phyloP scores from a whole-genome alignment of 192 early-diverging fungal species.

The Coemansia sp. region DNA sequence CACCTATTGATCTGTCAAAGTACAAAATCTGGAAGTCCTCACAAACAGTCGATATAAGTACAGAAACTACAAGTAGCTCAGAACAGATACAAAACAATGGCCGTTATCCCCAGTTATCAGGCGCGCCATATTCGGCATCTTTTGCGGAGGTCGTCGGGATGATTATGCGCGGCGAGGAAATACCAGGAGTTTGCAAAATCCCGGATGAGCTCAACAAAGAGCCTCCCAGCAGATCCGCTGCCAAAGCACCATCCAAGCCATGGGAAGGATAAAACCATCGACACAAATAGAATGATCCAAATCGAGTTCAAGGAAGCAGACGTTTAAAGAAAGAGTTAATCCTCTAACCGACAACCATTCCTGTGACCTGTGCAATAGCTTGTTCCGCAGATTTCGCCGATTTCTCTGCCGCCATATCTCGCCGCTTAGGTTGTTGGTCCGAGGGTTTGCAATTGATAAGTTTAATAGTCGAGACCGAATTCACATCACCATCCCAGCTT shows the following conservation, averaged over 20 bases:
- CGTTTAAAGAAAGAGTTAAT: no score
- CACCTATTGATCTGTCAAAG: constrained; percentile 12
- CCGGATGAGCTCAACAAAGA: constrained; percentile 36
- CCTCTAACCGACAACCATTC: constrained; percentile 23
- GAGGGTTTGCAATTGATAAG: constrained; percentile 34
- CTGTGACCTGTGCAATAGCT: constrained; percentile 26
- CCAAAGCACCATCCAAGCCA: constrained; percentile 37
- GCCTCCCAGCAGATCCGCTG: constrained; percentile 29
- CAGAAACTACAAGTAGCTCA: background rate
- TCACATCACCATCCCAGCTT: constrained; percentile 51
- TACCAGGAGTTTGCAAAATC: constrained; percentile 39
- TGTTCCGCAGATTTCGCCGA: constrained; percentile 9
- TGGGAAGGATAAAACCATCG: constrained; percentile 21
- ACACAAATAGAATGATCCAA: background rate
- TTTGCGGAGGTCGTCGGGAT: constrained; percentile 43
- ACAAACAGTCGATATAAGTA: background rate
- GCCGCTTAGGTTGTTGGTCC: background rate
- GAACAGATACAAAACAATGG: background rate
- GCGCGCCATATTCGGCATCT: constrained; percentile 21
- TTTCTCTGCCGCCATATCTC: background rate
- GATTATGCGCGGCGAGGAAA: constrained; percentile 29
- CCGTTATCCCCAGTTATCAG: background rate
- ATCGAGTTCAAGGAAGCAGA: no score
- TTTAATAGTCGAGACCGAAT: constrained; percentile 46
- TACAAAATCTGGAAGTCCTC: constrained; percentile 30